Percentiles rank a stretch among this genome's conserved stretches.
phyloP scores from a whole-genome alignment of 1,139 yeast genomes.

The Protomyces lactucae-debilis region DNA sequence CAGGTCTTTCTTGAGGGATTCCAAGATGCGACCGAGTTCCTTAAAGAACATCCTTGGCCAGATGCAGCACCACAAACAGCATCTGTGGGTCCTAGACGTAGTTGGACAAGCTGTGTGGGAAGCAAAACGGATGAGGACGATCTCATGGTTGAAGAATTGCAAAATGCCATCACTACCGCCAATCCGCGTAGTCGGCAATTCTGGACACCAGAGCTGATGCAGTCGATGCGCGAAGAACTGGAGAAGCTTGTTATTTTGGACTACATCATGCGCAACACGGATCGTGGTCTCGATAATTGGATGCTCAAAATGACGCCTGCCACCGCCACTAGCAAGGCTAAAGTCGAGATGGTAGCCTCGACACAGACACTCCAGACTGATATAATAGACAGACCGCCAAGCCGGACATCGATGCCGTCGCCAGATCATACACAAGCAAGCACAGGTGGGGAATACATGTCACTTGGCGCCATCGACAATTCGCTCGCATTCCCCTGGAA shows the following conservation, averaged over 20 bases:
- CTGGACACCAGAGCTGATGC: slow-evolving; percentile 53
- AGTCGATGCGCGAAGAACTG: slow-evolving; percentile 56
- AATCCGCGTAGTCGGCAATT: slow-evolving; percentile 33
- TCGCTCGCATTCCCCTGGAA: slow-evolving; percentile 79
- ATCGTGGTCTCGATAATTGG: slow-evolving; percentile 73
- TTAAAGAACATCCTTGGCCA: slow-evolving; percentile 56
- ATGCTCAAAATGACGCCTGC: slow-evolving; percentile 53
- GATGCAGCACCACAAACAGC: slow-evolving; percentile 31
- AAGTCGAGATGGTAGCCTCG: slow-evolving; percentile 19
- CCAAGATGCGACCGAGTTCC: slow-evolving; percentile 58
- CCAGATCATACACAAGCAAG: neutral
- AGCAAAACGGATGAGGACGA: slow-evolving; percentile 3
- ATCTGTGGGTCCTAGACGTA: slow-evolving; percentile 6
- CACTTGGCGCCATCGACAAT: slow-evolving; percentile 70
- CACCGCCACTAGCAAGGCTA: slow-evolving; percentile 1
- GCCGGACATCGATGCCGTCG: slow-evolving; percentile 21
- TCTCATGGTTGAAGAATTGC: slow-evolving; percentile 2
- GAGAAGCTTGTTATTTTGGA: slow-evolving; percentile 68
- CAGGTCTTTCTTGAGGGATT: slow-evolving; percentile 61
- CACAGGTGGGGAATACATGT: slow-evolving; percentile 43
- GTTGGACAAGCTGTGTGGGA: slow-evolving; percentile 18
- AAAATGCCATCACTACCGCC: slow-evolving; percentile 9
- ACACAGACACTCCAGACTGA: slow-evolving; percentile 4
- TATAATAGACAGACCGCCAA: neutral
- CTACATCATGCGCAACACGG: slow-evolving; percentile 70